phyloP scores from a whole-genome alignment of 1,284 basidiomycete species.

The Taiwanofungus camphoratus region DNA sequence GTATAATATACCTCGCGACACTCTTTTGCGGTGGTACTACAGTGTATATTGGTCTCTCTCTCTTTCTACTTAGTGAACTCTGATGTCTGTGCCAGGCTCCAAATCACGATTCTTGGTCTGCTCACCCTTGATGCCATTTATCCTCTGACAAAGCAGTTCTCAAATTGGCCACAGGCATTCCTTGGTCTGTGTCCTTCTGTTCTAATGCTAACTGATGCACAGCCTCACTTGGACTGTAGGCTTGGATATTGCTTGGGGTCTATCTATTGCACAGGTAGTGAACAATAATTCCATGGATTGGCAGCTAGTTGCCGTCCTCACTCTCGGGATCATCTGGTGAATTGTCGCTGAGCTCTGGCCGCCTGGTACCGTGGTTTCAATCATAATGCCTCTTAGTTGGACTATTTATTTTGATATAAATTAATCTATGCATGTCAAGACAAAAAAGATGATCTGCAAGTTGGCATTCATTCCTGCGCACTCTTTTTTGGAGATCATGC shows the following conservation, averaged over 20 bases:
- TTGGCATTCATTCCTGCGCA: conserved; percentile 54
- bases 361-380: neutral
- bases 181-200: conserved; percentile 34
- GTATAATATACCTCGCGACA: conserved; percentile 1
- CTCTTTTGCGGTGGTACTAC: conserved; percentile 14
- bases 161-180: conserved; percentile 59
- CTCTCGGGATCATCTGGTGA: conserved; percentile 2
- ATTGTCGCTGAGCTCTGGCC: neutral
- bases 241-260: conserved; percentile 10
- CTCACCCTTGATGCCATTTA: conserved; percentile 14
- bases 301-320: conserved; percentile 10
- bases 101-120: conserved; percentile 5
- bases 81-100: conserved; percentile 3
- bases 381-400: conserved; percentile 28
- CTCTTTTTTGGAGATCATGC: conserved; percentile 43
- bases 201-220: neutral
- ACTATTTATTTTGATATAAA: conserved; percentile 52
- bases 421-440: conserved; percentile 58
- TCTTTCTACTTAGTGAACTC: neutral
- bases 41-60: conserved; percentile 10
- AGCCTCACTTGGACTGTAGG: neutral
- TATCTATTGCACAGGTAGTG: conserved; percentile 6
- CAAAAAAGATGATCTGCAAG: conserved; percentile 45
- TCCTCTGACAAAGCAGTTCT: conserved; percentile 19
- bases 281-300: conserved; percentile 3